These are phyloP conservation scores for Heracleum sosnowskyi DNA, from an alignment of 129 eudicot species.

Conservation along the genomic window DNA sequence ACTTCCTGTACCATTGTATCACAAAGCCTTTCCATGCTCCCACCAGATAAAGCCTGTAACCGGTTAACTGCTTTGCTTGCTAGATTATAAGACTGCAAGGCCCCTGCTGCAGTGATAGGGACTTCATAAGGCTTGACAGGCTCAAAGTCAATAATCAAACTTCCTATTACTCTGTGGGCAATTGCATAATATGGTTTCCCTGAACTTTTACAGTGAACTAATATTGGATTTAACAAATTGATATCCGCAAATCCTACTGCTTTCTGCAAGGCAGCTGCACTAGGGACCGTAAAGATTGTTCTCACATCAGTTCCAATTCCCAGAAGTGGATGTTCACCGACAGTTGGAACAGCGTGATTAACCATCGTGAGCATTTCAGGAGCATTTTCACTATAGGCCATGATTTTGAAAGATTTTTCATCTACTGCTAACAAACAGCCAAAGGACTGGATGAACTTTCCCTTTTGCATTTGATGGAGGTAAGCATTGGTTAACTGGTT, in stretches of 20 bases:
- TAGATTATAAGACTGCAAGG: constrained; percentile 84
- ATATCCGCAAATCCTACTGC: constrained; percentile 88
- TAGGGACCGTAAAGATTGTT: constrained; percentile 71
- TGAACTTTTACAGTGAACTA: constrained; percentile 85
- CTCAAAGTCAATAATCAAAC: constrained; percentile 81
- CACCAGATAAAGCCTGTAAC: constrained; percentile 83
- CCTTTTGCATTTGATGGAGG: constrained; percentile 81
- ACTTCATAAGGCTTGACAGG: constrained; percentile 96
- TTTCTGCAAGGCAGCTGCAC: constrained; percentile 64
- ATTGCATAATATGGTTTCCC: constrained; percentile 94
- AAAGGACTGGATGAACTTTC: constrained; percentile 75
- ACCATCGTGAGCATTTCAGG: constrained; percentile 82
- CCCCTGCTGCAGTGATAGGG: constrained; percentile 98
- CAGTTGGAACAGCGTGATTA: constrained; percentile 78
- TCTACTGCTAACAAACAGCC: constrained; percentile 87
- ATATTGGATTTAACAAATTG: constrained; percentile 67
- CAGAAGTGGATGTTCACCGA: constrained; percentile 63
- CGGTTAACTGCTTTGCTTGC: constrained; percentile 90
- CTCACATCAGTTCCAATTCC: constrained; percentile 83
- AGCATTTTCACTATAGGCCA: constrained; percentile 78
- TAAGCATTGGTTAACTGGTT: constrained; percentile 51
- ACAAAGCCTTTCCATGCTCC: constrained; percentile 73
- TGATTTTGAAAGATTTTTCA: constrained; percentile 70
- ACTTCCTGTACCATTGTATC: constrained; percentile 98
- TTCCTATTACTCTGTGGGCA: constrained; percentile 76